Conservation (phyloP, 306 rosid genomes). For the Lathyrus sativus region DNA sequence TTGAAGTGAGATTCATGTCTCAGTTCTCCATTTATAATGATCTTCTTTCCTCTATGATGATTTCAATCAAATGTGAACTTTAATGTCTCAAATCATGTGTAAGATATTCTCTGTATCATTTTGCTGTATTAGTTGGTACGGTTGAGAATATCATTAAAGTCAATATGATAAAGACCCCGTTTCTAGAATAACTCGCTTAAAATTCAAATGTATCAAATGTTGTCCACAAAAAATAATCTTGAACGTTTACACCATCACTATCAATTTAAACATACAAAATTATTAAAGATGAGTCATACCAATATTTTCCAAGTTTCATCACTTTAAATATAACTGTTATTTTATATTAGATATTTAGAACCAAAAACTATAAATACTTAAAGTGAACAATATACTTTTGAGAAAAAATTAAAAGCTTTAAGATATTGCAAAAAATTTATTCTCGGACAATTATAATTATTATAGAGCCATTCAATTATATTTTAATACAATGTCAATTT, state of each 20-base stretch:
- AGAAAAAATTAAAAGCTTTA: too few species aligned
- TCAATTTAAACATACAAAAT: not conserved
- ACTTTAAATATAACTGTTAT: not conserved
- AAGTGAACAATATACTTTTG: too few species aligned
- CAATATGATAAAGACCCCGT: constrained; percentile 38
- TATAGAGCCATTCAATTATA: not conserved
- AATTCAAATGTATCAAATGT: constrained; percentile 42
- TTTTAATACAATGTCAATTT: not conserved
- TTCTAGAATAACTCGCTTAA: not conserved
- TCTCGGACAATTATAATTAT: too few species aligned
- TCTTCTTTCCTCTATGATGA: too few species aligned
- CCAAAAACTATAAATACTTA: not conserved
- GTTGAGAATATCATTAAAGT: constrained; percentile 32
- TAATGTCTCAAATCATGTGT: not conserved
- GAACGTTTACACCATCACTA: constrained; percentile 39
- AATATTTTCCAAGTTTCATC: not conserved
- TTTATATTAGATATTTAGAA: not conserved
- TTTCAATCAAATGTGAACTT: not conserved
- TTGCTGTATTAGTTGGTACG: constrained; percentile 20
- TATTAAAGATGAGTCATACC: not conserved
- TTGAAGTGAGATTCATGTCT: too few species aligned
- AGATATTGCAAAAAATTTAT: too few species aligned
- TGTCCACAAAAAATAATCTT: constrained; percentile 40
- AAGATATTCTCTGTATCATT: constrained; percentile 6
- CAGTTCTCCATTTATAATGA: too few species aligned